Evolutionary conservation across 108 stramenopile species (phyloP), one percentile per base, ranked within the genome.

Genomic region (Skeletonema menzelii): DNA sequence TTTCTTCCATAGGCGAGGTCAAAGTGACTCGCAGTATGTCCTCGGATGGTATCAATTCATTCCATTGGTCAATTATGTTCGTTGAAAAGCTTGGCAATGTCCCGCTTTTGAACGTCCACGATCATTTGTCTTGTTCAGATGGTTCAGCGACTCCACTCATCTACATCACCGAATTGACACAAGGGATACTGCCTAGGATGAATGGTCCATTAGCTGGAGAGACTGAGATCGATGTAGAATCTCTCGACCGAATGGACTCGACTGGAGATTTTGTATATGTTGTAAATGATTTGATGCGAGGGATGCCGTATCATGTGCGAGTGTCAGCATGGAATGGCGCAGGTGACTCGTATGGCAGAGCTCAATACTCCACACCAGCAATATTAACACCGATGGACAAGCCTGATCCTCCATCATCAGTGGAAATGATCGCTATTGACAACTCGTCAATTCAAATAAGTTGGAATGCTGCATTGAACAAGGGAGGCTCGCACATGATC

Each of bases 251-350:
- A 37, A 19, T 30, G 24, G 61, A 46, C 17, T 32, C 55, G 35
- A 26, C 31, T 19, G 65, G 44, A 13, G 55, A 59, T 15, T 53
- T 65, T 57, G 27, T 28, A 7, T 53, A 74, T 44, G 35, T 22
- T n/a, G 34, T 75, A 31, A 34, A 56, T 15, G 75, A 56, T 40
- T 62, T 88, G 58, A 59, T 61, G 19, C 40, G 26, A 26, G 79
- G 75, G 12, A 72, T 71, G 66, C 22, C 38, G 28, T 90, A 87
- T 69, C 82, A 87, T 59, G 81, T 90, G 12, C 53, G 69, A 66
- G 86, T 90, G 1, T 81, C 79, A 34, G 83, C 86, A 5, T 85
- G 80, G 76, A 90, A 90, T 73, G 86, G 84, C 17, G 82, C 66
- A 24, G 84, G 79, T 15, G 38, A 40, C 19, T 31, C 46, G 12